Base-by-base conservation (phyloP, 257 asterid genomes). In the Vinca minor region DNA sequence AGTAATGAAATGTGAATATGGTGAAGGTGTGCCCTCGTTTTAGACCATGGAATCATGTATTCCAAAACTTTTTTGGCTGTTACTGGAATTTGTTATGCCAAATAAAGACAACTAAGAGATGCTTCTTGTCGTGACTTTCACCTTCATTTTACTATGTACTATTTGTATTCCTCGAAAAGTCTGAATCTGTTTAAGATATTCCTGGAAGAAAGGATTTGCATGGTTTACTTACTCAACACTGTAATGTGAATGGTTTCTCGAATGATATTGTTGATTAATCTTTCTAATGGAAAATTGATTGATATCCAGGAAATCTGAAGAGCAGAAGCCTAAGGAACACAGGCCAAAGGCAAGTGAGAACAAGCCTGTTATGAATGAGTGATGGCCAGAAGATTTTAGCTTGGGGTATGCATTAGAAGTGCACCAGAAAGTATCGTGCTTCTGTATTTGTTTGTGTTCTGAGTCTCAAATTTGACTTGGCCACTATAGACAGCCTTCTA, bases 271-370 rank as follows among this genome's bases (percentile, higher is more conserved):
- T 31, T 20, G 41, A 44, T 39, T 21, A 3, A 42, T 42, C 15
- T 2, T 64, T 20, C 63, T 69, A 18, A 32, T 23, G 14, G 21
- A n/a, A 52, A 6, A 32, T 8, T 10, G 18, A 39, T 64, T 20
- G 10, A 38, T 38, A 11, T 70, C 29, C 69, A 93, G 98, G 91
- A 93, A 89, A 93, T 79, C 81, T 26, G 99, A 93, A 68, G 99
- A 93, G 81, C 94, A 85, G 76, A 93, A 82, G 85, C 99, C 99
- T 18, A 89, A 81, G 90, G 97, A 89, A 64, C 96, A 90, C 65
- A 89, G 46, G 90, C 90, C 94, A 8, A 93, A 93, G 76, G 96
- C 96, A 65, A 93, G 67, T 57, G 98, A 93, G 73, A 93, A 93
- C 74, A 89, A 89, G 66, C 99, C 99, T 36, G 82, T 93, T 68